Evolutionary conservation across 345 rosid genomes (phyloP).

Genomic region (Adansonia digitata): DNA sequence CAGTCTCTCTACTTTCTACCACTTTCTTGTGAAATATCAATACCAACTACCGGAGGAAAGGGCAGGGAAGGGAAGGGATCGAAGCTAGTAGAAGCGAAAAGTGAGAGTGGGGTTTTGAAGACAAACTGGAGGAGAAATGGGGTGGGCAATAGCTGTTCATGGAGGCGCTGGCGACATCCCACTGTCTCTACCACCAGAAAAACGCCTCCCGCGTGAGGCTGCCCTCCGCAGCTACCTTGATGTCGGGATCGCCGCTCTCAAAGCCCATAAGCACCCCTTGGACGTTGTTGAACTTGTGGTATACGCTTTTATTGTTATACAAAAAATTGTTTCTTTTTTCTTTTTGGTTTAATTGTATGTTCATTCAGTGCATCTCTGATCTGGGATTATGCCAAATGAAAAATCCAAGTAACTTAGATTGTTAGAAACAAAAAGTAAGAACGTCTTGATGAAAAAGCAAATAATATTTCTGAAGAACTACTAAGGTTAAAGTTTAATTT

Average conservation of each 20-base stretch:
- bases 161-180: conserved; percentile 88
- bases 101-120: neutral
- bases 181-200: conserved; percentile 42
- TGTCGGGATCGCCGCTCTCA: conserved; percentile 73
- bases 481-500: too few relatives aligned
- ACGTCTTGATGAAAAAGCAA: too few relatives aligned
- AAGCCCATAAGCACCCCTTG: conserved; percentile 56
- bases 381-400: neutral
- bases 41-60: neutral
- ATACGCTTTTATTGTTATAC: neutral
- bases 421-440: too few relatives aligned
- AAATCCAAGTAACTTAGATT: too few relatives aligned
- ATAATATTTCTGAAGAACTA: too few relatives aligned
- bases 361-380: neutral
- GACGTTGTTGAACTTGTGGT: conserved; percentile 96
- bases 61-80: neutral
- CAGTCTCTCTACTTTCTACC: neutral
- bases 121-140: conserved; percentile 25
- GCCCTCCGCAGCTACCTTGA: conserved; percentile 84
- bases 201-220: conserved; percentile 66
- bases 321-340: too few relatives aligned
- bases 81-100: neutral
- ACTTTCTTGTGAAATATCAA: neutral
- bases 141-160: conserved; percentile 95
- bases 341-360: neutral